These are phyloP conservation scores for Solanum tarijense DNA, from an alignment of 257 asterid genomes.

Conservation along the genomic window DNA sequence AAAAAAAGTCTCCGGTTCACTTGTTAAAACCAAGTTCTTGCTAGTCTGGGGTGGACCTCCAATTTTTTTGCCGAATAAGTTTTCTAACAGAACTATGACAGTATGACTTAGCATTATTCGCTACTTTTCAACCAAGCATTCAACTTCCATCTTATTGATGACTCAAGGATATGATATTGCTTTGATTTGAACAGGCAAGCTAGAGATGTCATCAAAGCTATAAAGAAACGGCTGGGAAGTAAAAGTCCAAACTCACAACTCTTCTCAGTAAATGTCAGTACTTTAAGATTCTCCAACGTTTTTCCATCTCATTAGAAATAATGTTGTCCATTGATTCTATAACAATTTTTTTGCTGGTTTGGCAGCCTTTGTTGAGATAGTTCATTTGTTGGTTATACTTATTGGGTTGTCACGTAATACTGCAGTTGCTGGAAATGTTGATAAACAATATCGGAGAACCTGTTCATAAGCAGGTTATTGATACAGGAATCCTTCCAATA, in stretches of 20 bases:
- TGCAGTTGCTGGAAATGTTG: conserved; percentile 92
- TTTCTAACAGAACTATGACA: not conserved
- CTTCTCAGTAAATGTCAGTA: conserved; percentile 60
- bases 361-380: not conserved
- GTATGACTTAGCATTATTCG: not conserved
- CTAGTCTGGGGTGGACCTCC: not conserved
- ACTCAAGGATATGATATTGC: not conserved
- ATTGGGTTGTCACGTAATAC: conserved; percentile 7
- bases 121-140: not conserved
- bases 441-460: conserved; percentile 90
- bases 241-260: conserved; percentile 54
- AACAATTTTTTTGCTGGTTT: not conserved
- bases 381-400: conserved; percentile 1
- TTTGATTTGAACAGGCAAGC: conserved; percentile 44
- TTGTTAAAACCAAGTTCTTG: not conserved
- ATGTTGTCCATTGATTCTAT: not conserved
- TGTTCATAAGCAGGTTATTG: conserved; percentile 85
- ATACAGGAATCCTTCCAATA: conserved; percentile 56
- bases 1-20: not conserved
- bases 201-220: conserved; percentile 78
- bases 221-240: conserved; percentile 85
- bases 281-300: not conserved
- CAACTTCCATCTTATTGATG: not conserved
- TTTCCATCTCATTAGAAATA: not conserved
- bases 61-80: not conserved